phyloP scores from a whole-genome alignment of 306 rosid genomes.

The Arachis stenosperma region DNA sequence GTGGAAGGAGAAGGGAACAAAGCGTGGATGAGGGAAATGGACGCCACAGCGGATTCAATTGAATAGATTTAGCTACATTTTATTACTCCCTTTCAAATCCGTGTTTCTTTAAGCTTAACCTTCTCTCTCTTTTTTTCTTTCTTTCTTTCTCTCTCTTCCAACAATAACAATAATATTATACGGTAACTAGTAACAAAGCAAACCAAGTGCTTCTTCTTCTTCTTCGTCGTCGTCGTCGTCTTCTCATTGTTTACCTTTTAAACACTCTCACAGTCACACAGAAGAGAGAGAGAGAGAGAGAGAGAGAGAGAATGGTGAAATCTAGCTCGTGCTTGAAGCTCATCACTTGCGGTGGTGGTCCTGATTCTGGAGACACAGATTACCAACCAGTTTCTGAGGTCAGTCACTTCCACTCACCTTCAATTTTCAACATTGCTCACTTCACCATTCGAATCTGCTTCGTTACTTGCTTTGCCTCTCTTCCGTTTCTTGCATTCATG shows the following conservation, averaged over 20 bases:
- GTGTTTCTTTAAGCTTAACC: neutral
- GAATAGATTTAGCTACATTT: neutral
- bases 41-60: neutral
- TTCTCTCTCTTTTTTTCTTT: neutral
- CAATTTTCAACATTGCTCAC: no score
- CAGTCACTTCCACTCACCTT: slow-evolving; percentile 26
- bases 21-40: neutral
- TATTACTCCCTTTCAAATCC: neutral
- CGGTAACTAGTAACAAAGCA: neutral
- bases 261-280: neutral
- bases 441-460: neutral
- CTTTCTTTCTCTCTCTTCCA: neutral
- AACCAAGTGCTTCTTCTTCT: neutral
- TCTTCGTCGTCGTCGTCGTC: no score
- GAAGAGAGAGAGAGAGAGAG: neutral
- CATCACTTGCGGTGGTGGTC: slow-evolving; percentile 69
- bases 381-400: slow-evolving; percentile 53
- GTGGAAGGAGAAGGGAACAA: neutral
- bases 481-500: slow-evolving; percentile 29
- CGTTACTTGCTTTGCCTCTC: neutral
- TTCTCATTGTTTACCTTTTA: neutral
- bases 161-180: neutral
- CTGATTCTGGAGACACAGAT: slow-evolving; percentile 54
- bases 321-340: slow-evolving; percentile 70
- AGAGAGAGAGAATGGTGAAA: slow-evolving; percentile 56